Base-by-base conservation (phyloP, 257 asterid species). In the Cinchona pubescens region DNA sequence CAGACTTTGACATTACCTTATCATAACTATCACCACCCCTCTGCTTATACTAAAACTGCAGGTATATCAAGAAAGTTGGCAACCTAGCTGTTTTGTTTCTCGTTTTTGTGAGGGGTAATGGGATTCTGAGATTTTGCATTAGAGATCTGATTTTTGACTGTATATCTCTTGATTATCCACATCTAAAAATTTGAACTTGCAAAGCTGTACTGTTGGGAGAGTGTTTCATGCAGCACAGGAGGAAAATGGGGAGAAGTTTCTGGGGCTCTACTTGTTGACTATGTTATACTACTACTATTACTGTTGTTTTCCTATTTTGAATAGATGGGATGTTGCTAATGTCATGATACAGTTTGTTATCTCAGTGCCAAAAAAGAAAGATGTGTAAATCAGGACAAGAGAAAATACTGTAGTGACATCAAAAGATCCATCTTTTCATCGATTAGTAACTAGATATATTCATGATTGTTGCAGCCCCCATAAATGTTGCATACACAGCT, bases 1-100 rank as follows among this genome's bases (percentile, higher is more conserved):
- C 91, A 83, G 67, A 62, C 84, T 72, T 43, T 61, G 25, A 29
- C 92, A 71, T 80, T 79, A 40, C 91, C 94, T 75, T 86, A 75
- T 16, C n/a, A n/a, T n/a, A n/a, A n/a, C 66, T 86, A 80, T 56
- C 90, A 82, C 55, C 90, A 82, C 55, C 86, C 78, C 27, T 45
- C 88, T 75, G 82, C 82, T 42, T 84, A 61, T 85, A 5, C 71
- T 68, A 73, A 74, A 72, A 81, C 61, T 65, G 45, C 85, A 45
- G 80, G 83, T 80, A 62, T 59, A 65, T 70, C 34, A 13, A 53
- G 40, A 58, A 53, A 53, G 29, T 1, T 74, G 29, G 43, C 34
- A 38, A 15, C 75, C 60, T 29, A 21, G 63, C 27, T 38, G 25
- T 34, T 1, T 27, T n/a, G 7, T 68, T 76, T 67, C 69, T 76